Evolutionary conservation across 148 eudicot species (phyloP), one percentile per base, ranked within the genome.

Genomic region (Vaccinium corymbosum): DNA sequence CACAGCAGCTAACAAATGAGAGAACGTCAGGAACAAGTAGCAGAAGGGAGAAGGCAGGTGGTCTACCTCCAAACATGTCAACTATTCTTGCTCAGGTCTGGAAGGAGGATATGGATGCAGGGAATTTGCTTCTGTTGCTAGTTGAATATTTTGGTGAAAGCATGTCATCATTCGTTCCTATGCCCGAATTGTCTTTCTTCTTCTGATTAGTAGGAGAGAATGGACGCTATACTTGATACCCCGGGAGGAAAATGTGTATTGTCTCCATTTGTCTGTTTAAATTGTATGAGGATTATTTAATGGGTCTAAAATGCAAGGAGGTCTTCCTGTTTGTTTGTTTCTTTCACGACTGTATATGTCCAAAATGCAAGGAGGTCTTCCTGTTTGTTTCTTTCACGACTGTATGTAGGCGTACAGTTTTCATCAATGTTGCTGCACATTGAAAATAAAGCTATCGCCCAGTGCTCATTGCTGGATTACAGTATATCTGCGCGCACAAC

Each of bases 81-180:
- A 27, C 72, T 27, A 25, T 66, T 66, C 32, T 66, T 66, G 72
- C 72, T 66, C 72, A 66, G 72, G 35, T 32, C 72, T 66, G 32
- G 72, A 66, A 25, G 35, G 72, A 66, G 72, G 72, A 66, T 66
- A 66, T 25, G 72, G 72, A 66, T 66, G 32, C 72, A 66, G 35
- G 35, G 16, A 66, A 66, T 66, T 66, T 66, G 32, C 32, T 66
- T 35, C 16, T 32, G 6, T 25, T 25, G 35, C 72, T 66, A 27
- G 32, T 66, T 66, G 72, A 66, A 10, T 66, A 66, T 66, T 66
- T 66, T 25, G 72, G 72, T 13, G 72, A 66, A 4, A 27, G 38
- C 35, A 66, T 66, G 72, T 27, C 25, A 25, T 66, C 72, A 32
- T 66, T 66, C 1, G 35, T 27, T 27, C 72, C 72, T 66, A 12